These are phyloP conservation scores for Magnaporthales sp. DNA, from an alignment of 2,329 filamentous ascomycete species.

Conservation along the genomic window DNA sequence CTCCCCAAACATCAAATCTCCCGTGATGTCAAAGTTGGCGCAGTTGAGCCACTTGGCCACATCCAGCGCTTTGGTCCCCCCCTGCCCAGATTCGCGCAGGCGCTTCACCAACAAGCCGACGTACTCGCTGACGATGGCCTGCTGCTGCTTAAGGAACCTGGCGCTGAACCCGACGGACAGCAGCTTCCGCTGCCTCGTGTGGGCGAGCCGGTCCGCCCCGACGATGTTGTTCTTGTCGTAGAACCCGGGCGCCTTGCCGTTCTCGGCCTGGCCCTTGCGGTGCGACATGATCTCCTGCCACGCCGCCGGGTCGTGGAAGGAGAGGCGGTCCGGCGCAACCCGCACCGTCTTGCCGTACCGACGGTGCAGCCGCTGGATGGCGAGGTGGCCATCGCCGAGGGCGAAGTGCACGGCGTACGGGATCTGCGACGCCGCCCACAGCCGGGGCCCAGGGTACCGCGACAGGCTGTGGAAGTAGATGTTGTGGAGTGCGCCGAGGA, in stretches of 20 bases:
- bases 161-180: conserved; percentile 18
- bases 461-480: too few species aligned
- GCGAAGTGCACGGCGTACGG: too few species aligned
- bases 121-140: conserved; percentile 11
- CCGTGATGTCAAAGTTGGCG: conserved; percentile 12
- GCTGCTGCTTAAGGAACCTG: conserved; percentile 15
- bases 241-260: conserved; percentile 7
- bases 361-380: conserved; percentile 18
- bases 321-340: conserved; percentile 30
- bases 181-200: conserved; percentile 14
- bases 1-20: conserved; percentile 12
- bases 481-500: too few species aligned
- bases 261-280: conserved; percentile 3
- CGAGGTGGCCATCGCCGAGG: not conserved
- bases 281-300: conserved; percentile 25
- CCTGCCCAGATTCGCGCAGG: conserved; percentile 9
- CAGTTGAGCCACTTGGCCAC: conserved; percentile 18
- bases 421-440: too few species aligned
- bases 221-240: conserved; percentile 3
- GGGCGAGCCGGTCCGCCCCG: conserved; percentile 1
- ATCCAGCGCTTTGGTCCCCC: conserved; percentile 10
- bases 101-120: conserved; percentile 10
- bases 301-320: conserved; percentile 22
- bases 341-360: conserved; percentile 33
- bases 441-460: too few species aligned